Conservation (phyloP, 169 alveolate genomes). For the Ichthyophthirius multifiliis region DNA sequence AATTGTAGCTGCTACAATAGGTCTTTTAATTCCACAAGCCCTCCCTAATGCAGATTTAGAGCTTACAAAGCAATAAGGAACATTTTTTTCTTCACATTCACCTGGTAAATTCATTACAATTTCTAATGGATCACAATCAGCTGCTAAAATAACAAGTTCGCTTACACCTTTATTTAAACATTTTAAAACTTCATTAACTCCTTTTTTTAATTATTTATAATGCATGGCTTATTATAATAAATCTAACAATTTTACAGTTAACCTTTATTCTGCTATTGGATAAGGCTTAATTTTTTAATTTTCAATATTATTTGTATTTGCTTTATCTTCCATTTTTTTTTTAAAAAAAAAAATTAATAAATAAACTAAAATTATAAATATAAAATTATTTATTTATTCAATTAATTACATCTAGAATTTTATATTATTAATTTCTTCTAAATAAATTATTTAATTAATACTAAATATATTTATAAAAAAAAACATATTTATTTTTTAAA, state of each 20-base stretch:
- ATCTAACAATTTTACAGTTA: slow-evolving; percentile 69
- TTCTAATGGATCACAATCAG: slow-evolving; percentile 99
- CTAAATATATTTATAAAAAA: too few species aligned
- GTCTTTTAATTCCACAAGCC: slow-evolving; percentile 98
- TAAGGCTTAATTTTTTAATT: slow-evolving; percentile 32
- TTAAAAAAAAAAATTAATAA: too few species aligned
- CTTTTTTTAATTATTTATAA: slow-evolving; percentile 93
- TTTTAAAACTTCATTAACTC: slow-evolving; percentile 94
- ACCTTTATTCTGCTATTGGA: slow-evolving; percentile 54
- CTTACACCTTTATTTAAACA: slow-evolving; percentile 97
- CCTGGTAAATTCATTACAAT: slow-evolving; percentile 97
- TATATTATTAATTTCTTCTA: too few species aligned
- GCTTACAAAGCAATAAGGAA: slow-evolving; percentile 97
- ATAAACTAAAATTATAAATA: too few species aligned
- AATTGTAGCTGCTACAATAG: slow-evolving; percentile 97
- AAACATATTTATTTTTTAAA: too few species aligned
- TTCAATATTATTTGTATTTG: slow-evolving; percentile 7
- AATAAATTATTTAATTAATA: too few species aligned
- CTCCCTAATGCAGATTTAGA: slow-evolving; percentile 97
- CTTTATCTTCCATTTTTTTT: not conserved
- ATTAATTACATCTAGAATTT: too few species aligned
- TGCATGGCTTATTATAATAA: slow-evolving; percentile 92
- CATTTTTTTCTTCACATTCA: slow-evolving; percentile 99
- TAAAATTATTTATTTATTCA: too few species aligned
- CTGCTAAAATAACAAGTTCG: slow-evolving; percentile 97